Percentiles rank a stretch among this genome's conserved stretches.
Evolutionary conservation across 2,329 filamentous ascomycete genomes (phyloP).

Genomic region (Seiridium unicorne): DNA sequence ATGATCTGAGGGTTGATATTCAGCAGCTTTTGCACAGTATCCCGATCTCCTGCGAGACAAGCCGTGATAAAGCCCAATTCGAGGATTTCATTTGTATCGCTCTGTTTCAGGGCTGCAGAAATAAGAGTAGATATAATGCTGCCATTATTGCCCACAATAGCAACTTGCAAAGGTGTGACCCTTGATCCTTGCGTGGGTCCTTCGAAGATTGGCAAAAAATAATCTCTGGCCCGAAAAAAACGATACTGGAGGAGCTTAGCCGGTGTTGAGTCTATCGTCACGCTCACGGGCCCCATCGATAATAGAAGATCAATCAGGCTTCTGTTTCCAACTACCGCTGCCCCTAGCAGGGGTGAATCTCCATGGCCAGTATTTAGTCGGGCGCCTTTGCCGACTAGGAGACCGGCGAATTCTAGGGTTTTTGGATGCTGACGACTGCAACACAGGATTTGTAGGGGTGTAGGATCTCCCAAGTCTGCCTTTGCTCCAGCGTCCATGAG

Average conservation of each 20-base stretch:
- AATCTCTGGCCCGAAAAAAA: too few species aligned
- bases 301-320: too few species aligned
- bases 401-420: neutral
- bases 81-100: neutral
- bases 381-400: neutral
- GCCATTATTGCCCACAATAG: neutral
- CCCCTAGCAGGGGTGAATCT: too few species aligned
- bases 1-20: neutral
- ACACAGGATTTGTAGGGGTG: neutral
- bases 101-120: neutral
- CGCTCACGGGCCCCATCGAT: too few species aligned
- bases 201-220: too few species aligned
- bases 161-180: neutral
- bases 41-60: neutral
- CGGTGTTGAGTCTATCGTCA: too few species aligned
- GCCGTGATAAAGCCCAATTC: neutral
- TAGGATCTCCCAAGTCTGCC: neutral
- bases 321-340: too few species aligned
- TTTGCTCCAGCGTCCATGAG: neutral
- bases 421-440: neutral
- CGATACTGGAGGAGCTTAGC: too few species aligned
- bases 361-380: too few species aligned
- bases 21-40: neutral
- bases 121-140: neutral
- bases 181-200: too few species aligned